These are phyloP conservation scores for Punica granatum DNA, from an alignment of 345 rosid species.

Conservation along the genomic window DNA sequence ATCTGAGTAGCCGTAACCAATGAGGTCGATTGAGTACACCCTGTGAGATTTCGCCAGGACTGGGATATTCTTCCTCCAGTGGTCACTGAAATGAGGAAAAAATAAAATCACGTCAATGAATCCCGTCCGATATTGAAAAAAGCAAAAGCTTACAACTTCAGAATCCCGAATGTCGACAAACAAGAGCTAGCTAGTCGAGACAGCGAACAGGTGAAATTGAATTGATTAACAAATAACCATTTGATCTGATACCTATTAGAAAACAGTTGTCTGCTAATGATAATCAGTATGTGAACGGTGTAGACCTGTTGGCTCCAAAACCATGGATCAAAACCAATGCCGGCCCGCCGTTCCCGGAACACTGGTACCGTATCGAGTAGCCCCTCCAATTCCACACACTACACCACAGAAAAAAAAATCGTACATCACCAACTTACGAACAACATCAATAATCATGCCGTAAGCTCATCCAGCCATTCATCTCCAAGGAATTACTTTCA, in stretches of 20 bases:
- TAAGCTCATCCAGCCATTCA: not conserved
- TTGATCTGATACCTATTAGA: conserved; percentile 5
- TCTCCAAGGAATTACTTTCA: not conserved
- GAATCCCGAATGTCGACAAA: not conserved
- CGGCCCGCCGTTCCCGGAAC: conserved; percentile 66
- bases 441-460: not conserved
- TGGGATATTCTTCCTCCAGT: conserved; percentile 82
- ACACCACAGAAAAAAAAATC: conserved; percentile 12
- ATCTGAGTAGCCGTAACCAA: conserved; percentile 88
- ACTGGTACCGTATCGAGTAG: conserved; percentile 73
- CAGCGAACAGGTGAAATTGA: not conserved
- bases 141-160: not conserved
- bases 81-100: conserved; percentile 41
- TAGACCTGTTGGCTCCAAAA: conserved; percentile 96
- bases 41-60: conserved; percentile 67
- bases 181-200: not conserved
- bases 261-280: conserved; percentile 35
- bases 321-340: conserved; percentile 82
- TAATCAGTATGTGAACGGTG: conserved; percentile 46
- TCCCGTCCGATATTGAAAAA: not conserved
- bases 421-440: not conserved
- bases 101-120: not conserved
- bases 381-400: conserved; percentile 89
- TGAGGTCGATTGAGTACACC: conserved; percentile 75
- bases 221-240: not conserved